Evolutionary conservation across 208 protist species (phyloP).

Genomic region (Zelonia costaricensis): DNA sequence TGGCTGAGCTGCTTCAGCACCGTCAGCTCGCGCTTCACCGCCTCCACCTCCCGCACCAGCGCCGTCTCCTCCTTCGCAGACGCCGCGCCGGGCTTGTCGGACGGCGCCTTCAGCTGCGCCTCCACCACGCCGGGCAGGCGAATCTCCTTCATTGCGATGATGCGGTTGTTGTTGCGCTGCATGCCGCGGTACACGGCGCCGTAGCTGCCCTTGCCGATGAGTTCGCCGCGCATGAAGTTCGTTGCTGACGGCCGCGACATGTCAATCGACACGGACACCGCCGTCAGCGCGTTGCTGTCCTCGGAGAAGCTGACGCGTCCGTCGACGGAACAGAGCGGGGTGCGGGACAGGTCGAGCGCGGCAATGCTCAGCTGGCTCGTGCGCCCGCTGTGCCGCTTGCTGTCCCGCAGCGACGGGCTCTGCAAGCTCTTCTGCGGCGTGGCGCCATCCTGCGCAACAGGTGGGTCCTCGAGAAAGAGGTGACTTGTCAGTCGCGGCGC

Average conservation of each 20-base stretch:
- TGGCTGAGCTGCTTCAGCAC: constrained; percentile 84
- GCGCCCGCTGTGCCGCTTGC: constrained; percentile 2
- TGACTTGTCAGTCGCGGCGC: constrained; percentile 27
- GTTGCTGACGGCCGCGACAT: constrained; percentile 26
- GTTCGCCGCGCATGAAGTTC: constrained; percentile 63
- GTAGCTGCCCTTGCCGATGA: constrained; percentile 89
- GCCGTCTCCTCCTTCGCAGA: not conserved
- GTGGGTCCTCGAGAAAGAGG: constrained; percentile 16
- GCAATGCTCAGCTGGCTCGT: constrained; percentile 3
- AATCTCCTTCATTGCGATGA: constrained; percentile 92
- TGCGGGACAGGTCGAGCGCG: constrained; percentile 6
- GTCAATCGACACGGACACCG: not conserved
- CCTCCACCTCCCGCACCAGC: constrained; percentile 28
- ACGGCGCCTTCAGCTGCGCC: constrained; percentile 4
- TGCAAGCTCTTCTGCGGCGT: constrained; percentile 4
- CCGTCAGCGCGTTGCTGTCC: not conserved
- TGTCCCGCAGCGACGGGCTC: constrained; percentile 16
- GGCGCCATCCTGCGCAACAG: not conserved
- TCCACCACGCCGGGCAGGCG: constrained; percentile 26
- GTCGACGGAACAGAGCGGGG: constrained; percentile 13
- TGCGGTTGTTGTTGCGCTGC: constrained; percentile 83
- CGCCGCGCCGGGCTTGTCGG: not conserved
- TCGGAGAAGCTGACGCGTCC: constrained; percentile 12
- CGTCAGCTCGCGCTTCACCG: constrained; percentile 69
- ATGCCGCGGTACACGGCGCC: constrained; percentile 87